Percentiles rank a stretch among this genome's conserved stretches.
phyloP scores from a whole-genome alignment of 148 eudicot genomes.

The Rhododendron vialii region DNA sequence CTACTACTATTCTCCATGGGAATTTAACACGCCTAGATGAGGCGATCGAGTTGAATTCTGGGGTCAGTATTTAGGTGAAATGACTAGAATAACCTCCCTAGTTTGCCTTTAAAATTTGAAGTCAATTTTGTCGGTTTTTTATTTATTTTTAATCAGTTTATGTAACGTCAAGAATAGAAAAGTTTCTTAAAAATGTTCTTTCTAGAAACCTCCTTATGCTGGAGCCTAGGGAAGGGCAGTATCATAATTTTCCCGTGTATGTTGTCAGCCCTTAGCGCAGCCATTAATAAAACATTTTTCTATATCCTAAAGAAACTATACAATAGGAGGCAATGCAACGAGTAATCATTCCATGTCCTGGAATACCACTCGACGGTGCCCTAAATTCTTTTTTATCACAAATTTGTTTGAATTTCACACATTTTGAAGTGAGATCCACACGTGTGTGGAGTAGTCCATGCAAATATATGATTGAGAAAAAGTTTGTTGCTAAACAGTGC shows the following conservation, averaged over 20 bases:
- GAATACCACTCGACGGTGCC: rapidly evolving
- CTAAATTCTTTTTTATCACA: too few species aligned
- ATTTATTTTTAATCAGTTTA: neutral
- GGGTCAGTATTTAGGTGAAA: neutral
- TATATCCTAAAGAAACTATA: too few species aligned
- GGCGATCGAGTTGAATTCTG: neutral
- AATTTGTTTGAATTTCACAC: too few species aligned
- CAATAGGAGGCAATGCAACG: too few species aligned
- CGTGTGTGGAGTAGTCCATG: too few species aligned
- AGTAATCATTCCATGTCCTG: too few species aligned
- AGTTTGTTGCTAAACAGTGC: too few species aligned
- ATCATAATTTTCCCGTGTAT: neutral
- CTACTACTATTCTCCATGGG: neutral
- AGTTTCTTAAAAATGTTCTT: too few species aligned
- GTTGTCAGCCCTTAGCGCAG: neutral
- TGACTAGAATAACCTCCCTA: neutral
- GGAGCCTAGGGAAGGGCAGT: neutral
- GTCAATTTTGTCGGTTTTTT: neutral
- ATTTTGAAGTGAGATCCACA: too few species aligned
- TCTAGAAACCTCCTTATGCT: neutral
- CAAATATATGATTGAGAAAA: too few species aligned
- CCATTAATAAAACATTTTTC: too few species aligned
- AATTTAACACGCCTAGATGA: neutral
- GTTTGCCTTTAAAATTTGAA: neutral
- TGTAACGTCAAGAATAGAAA: neutral